Conservation (phyloP, 2,329 filamentous ascomycete species). For the Aspergillus brunneoviolaceus region DNA sequence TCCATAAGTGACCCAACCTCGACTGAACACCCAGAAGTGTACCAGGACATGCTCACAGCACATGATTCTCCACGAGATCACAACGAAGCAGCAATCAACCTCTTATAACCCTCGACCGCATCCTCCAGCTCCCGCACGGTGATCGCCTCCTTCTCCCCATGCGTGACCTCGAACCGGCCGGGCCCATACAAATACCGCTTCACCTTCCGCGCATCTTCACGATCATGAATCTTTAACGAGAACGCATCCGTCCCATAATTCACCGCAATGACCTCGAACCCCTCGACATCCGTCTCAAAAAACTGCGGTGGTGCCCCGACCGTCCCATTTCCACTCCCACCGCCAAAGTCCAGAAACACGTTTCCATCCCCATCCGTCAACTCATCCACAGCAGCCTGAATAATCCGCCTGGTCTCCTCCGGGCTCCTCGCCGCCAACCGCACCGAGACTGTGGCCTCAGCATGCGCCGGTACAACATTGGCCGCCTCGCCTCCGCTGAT, state of each 20-base stretch:
- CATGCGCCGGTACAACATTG: slow-evolving; percentile 82
- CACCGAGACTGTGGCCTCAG: slow-evolving; percentile 67
- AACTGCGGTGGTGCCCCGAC: slow-evolving; percentile 73
- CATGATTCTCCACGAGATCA: too few species aligned
- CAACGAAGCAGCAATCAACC: slow-evolving; percentile 53
- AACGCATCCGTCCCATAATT: slow-evolving; percentile 96
- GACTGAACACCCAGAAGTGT: too few species aligned
- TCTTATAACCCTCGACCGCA: slow-evolving; percentile 77
- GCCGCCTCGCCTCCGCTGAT: slow-evolving; percentile 78
- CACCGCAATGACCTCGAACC: slow-evolving; percentile 78
- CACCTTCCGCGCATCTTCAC: slow-evolving; percentile 56
- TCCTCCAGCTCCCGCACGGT: slow-evolving; percentile 72
- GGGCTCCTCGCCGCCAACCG: slow-evolving; percentile 50
- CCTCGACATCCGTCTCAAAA: slow-evolving; percentile 78
- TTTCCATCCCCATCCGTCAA: slow-evolving; percentile 48
- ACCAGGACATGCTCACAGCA: too few species aligned
- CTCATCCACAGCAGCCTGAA: slow-evolving; percentile 56
- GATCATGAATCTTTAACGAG: slow-evolving; percentile 58
- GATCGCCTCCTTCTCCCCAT: slow-evolving; percentile 78
- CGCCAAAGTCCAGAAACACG: slow-evolving; percentile 60
- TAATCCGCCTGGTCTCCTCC: slow-evolving; percentile 56
- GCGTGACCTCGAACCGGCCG: slow-evolving; percentile 78
- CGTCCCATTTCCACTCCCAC: slow-evolving; percentile 27
- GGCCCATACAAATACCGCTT: slow-evolving; percentile 62
- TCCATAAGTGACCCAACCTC: too few species aligned